Evolutionary conservation across 225 moss, liverwort and hornwort species (phyloP).

Genomic region (Polytrichum commune): DNA sequence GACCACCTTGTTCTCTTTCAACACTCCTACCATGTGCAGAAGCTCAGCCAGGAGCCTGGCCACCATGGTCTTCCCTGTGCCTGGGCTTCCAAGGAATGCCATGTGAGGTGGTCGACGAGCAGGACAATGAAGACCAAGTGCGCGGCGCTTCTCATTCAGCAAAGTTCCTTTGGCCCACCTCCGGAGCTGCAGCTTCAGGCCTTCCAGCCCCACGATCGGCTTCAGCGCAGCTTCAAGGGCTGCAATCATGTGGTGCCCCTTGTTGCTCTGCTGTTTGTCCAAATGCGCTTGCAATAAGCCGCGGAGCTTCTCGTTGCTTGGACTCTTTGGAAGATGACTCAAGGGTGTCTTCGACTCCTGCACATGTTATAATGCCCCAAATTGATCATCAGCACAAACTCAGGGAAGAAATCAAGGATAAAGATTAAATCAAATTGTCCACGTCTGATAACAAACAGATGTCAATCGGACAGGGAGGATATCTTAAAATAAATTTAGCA

Average conservation of each 20-base stretch:
- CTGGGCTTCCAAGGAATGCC: slow-evolving; percentile 49
- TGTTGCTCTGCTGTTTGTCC: slow-evolving; percentile 33
- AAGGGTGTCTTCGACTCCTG: slow-evolving; percentile 43
- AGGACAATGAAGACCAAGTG: slow-evolving; percentile 38
- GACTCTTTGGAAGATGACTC: slow-evolving; percentile 33
- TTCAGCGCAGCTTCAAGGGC: slow-evolving; percentile 37
- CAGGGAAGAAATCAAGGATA: too few relatives aligned
- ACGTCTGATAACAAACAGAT: too few relatives aligned
- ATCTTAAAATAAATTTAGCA: slow-evolving; percentile 24
- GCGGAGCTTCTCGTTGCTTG: slow-evolving; percentile 38
- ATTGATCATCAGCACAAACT: too few relatives aligned
- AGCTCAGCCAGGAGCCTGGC: slow-evolving; percentile 36
- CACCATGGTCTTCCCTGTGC: slow-evolving; percentile 52
- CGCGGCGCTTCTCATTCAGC: slow-evolving; percentile 37
- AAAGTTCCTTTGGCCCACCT: slow-evolving; percentile 47
- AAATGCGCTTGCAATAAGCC: slow-evolving; percentile 26
- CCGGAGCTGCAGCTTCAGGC: slow-evolving; percentile 34
- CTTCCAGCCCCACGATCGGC: slow-evolving; percentile 44
- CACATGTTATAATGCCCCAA: background rate
- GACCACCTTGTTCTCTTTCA: slow-evolving; percentile 42
- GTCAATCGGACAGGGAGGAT: too few relatives aligned
- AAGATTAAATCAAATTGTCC: too few relatives aligned
- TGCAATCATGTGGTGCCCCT: slow-evolving; percentile 26
- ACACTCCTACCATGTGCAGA: slow-evolving; percentile 40
- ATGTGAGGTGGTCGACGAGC: slow-evolving; percentile 42